Conservation (phyloP, 2,329 filamentous ascomycete genomes). For the Colletotrichum agaves region DNA sequence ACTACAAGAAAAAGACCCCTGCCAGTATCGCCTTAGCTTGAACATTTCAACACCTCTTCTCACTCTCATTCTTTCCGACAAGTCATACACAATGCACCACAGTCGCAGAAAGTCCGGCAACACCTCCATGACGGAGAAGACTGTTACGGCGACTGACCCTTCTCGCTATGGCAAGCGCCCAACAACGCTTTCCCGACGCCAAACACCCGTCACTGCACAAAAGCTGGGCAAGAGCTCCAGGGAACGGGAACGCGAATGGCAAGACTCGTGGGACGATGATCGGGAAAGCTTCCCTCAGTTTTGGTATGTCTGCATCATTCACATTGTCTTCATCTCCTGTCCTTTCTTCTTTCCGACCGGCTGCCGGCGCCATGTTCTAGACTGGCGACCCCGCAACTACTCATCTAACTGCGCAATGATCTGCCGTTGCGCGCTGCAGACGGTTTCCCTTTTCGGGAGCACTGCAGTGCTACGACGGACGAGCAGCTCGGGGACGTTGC, state of each 20-base stretch:
- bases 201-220: slow-evolving; percentile 52
- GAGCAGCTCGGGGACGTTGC: slow-evolving; percentile 39
- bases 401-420: slow-evolving; percentile 30
- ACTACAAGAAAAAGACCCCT: slow-evolving; percentile 32
- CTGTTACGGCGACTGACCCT: slow-evolving; percentile 57
- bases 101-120: slow-evolving; percentile 67
- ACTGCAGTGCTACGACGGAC: slow-evolving; percentile 47
- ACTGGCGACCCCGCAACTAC: slow-evolving; percentile 24
- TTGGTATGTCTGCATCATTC: slow-evolving; percentile 61
- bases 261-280: slow-evolving; percentile 66
- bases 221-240: slow-evolving; percentile 63
- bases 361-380: slow-evolving; percentile 24
- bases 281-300: slow-evolving; percentile 73
- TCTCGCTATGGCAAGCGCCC: slow-evolving; percentile 59
- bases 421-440: slow-evolving; percentile 16
- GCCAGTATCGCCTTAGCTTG: slow-evolving; percentile 24
- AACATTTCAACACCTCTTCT: slow-evolving; percentile 24
- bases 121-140: slow-evolving; percentile 65
- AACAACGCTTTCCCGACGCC: slow-evolving; percentile 55
- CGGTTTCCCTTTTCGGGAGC: slow-evolving; percentile 41
- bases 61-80: slow-evolving; percentile 37
- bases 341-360: slow-evolving; percentile 11
- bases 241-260: slow-evolving; percentile 62
- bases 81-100: slow-evolving; percentile 60
- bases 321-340: slow-evolving; percentile 26